These are phyloP conservation scores for Epichloe brachyelytri DNA, from an alignment of 2,329 filamentous ascomycete species.

Conservation along the genomic window DNA sequence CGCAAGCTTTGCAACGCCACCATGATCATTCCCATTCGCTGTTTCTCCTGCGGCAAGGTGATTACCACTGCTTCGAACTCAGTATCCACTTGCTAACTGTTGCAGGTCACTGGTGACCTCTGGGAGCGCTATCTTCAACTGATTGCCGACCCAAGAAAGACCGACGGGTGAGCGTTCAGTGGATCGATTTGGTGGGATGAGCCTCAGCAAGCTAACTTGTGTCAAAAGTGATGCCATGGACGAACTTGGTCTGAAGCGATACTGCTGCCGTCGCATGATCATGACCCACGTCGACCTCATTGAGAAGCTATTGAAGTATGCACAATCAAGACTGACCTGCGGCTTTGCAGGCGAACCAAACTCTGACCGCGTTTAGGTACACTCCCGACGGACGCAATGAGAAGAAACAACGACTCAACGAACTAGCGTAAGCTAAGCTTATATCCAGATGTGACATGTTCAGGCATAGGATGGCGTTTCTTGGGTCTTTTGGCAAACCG, in stretches of 20 bases:
- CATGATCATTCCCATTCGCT: slow-evolving; percentile 98
- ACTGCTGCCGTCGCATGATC: slow-evolving; percentile 98
- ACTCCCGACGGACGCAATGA: slow-evolving; percentile 50
- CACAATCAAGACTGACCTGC: background rate
- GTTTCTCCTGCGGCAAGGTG: slow-evolving; percentile 99
- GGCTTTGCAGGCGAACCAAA: background rate
- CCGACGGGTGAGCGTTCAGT: slow-evolving; percentile 49
- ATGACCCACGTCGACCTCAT: slow-evolving; percentile 99
- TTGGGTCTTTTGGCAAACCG: slow-evolving; percentile 10
- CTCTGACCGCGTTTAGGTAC: slow-evolving; percentile 30
- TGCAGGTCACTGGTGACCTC: slow-evolving; percentile 85
- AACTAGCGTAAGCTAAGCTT: slow-evolving; percentile 16
- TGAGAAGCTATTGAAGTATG: slow-evolving; percentile 91
- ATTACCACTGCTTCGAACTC: slow-evolving; percentile 7
- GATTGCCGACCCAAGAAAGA: slow-evolving; percentile 58
- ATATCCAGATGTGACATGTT: slow-evolving; percentile 5
- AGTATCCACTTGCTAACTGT: slow-evolving; percentile 16
- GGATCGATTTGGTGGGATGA: background rate
- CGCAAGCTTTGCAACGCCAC: background rate
- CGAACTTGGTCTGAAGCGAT: slow-evolving; percentile 80
- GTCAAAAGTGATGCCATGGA: slow-evolving; percentile 79
- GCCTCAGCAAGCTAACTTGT: background rate
- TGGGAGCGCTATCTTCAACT: slow-evolving; percentile 93
- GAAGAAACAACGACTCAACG: slow-evolving; percentile 38
- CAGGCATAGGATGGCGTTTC: slow-evolving; percentile 22